phyloP scores from a whole-genome alignment of 2,329 filamentous ascomycete genomes.

The Xylariaceae sp. region DNA sequence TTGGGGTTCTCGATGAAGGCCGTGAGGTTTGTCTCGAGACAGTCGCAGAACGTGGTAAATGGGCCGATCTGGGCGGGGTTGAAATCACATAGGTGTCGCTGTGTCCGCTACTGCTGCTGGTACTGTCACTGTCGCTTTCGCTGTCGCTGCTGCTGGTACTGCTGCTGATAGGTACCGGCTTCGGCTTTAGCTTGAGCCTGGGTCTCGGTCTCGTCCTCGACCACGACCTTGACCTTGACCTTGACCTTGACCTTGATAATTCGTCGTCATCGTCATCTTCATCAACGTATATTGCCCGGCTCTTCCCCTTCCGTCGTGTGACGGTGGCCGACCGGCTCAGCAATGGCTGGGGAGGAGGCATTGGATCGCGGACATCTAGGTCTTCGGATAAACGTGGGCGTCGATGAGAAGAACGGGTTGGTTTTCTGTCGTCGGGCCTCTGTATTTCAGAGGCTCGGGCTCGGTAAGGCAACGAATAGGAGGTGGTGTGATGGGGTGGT shows the following conservation, averaged over 20 bases:
- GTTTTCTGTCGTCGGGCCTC: conserved; percentile 34
- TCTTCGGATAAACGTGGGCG: conserved; percentile 33
- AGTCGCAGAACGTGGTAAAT: conserved; percentile 42
- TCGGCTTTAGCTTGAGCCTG: conserved; percentile 22
- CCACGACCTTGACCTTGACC: conserved; percentile 28
- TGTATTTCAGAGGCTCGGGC: conserved; percentile 39
- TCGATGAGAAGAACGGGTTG: conserved; percentile 32
- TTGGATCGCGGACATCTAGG: conserved; percentile 29
- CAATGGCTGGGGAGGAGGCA: conserved; percentile 35
- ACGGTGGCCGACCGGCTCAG: conserved; percentile 30
- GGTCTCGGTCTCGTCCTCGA: conserved; percentile 28
- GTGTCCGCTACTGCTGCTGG: conserved; percentile 19
- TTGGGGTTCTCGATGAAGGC: conserved; percentile 43
- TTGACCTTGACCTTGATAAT: conserved; percentile 29
- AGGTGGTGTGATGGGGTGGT: conserved; percentile 28
- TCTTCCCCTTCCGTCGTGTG: conserved; percentile 29
- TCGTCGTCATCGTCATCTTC: conserved; percentile 32
- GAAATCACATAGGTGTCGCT: conserved; percentile 25
- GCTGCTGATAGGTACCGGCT: conserved; percentile 12
- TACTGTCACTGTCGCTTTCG: conserved; percentile 2
- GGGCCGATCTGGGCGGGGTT: conserved; percentile 40
- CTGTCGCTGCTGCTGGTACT: conserved; percentile 20
- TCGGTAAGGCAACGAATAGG: conserved; percentile 42
- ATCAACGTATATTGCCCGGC: conserved; percentile 28
- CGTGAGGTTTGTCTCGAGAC: conserved; percentile 40